These are phyloP conservation scores for Akanthomyces lecanii DNA, from an alignment of 2,329 filamentous ascomycete genomes.

Conservation along the genomic window DNA sequence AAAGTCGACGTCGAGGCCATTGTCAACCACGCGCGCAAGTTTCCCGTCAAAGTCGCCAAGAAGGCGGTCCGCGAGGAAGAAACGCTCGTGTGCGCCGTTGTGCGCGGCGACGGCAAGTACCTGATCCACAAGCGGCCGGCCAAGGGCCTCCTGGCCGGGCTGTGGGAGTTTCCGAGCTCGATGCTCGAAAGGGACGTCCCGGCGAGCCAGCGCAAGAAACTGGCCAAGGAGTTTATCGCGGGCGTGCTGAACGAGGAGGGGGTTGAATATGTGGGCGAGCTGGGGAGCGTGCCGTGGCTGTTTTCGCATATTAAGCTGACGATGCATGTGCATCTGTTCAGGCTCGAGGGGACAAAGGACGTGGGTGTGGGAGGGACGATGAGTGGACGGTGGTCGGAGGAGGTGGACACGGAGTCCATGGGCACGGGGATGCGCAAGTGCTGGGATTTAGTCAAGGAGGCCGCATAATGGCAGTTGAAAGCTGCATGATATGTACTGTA, in stretches of 20 bases:
- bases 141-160: constrained; percentile 50
- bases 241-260: constrained; percentile 23
- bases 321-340: constrained; percentile 54
- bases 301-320: constrained; percentile 54
- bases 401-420: constrained; percentile 50
- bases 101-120: constrained; percentile 40
- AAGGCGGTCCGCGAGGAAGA: constrained; percentile 50
- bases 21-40: constrained; percentile 44
- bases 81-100: constrained; percentile 50
- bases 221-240: constrained; percentile 34
- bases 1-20: constrained; percentile 32
- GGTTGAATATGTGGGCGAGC: constrained; percentile 34
- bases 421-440: constrained; percentile 57
- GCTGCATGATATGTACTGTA: background rate
- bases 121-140: constrained; percentile 48
- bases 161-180: constrained; percentile 54
- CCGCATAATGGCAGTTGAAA: background rate
- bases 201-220: constrained; percentile 31
- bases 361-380: background rate
- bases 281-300: constrained; percentile 53
- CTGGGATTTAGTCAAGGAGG: constrained; percentile 41
- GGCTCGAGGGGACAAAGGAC: constrained; percentile 25
- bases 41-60: constrained; percentile 48
- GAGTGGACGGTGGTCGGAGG: constrained; percentile 35
- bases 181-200: constrained; percentile 27